These are phyloP conservation scores for Teunomyces pallodes DNA, from an alignment of 805 yeast genomes.

Conservation along the genomic window DNA sequence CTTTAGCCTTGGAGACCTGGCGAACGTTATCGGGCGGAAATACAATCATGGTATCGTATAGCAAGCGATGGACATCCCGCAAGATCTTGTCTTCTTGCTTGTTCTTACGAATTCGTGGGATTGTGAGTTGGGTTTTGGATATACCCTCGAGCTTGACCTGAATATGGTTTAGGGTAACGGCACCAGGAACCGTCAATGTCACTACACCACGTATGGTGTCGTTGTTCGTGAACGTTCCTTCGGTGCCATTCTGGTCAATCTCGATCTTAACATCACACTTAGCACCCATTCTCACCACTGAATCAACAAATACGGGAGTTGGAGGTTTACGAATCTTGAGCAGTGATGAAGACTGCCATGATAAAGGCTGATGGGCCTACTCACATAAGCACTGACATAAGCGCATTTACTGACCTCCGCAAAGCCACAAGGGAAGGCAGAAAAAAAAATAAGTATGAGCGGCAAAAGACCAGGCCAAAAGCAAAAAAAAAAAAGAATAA, in stretches of 20 bases:
- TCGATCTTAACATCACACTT: constrained; percentile 27
- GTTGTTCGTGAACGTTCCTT: constrained; percentile 47
- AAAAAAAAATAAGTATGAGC: neutral
- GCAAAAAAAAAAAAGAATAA: too few relatives aligned
- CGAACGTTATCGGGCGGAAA: constrained; percentile 53
- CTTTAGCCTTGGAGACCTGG: constrained; percentile 40
- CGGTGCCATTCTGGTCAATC: constrained; percentile 29
- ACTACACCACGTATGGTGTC: constrained; percentile 45
- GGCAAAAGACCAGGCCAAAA: neutral
- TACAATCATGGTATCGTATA: constrained; percentile 48
- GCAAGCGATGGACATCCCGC: constrained; percentile 43
- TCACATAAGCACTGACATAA: neutral
- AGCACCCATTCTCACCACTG: constrained; percentile 6
- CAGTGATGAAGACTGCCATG: neutral
- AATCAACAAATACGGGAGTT: neutral
- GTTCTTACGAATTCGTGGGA: constrained; percentile 18
- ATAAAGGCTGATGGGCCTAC: neutral
- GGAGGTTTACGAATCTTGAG: too few relatives aligned
- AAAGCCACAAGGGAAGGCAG: neutral
- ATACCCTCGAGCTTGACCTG: constrained; percentile 55
- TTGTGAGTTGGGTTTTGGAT: constrained; percentile 33
- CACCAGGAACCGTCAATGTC: constrained; percentile 34
- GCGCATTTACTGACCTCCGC: neutral
- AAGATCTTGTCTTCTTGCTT: constrained; percentile 14
- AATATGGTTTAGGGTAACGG: constrained; percentile 44